Percentiles rank a stretch among this genome's conserved stretches.
phyloP scores from a whole-genome alignment of 2,329 filamentous ascomycete species.

The Hypoxylon sp. region DNA sequence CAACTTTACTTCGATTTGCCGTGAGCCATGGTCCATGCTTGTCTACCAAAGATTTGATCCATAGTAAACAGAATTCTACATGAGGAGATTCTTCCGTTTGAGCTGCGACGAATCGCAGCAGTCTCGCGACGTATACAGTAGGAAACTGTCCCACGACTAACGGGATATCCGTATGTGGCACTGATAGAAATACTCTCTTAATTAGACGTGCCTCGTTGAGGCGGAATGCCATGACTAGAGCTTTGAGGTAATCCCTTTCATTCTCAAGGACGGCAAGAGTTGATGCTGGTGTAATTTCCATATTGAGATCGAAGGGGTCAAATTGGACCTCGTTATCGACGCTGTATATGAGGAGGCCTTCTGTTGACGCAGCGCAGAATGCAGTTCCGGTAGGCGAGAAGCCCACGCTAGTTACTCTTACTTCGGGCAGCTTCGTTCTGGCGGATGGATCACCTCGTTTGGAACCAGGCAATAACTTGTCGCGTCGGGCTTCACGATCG shows the following conservation, averaged over 20 bases:
- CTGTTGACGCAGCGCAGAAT: conserved; percentile 95
- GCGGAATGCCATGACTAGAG: conserved; percentile 96
- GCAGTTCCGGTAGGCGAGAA: conserved; percentile 91
- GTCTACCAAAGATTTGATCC: conserved; percentile 87
- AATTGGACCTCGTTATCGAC: conserved; percentile 88
- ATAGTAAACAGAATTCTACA: conserved; percentile 93
- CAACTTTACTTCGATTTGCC: conserved; percentile 82
- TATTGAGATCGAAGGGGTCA: conserved; percentile 95
- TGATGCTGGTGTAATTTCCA: conserved; percentile 90
- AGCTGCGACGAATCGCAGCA: conserved; percentile 88
- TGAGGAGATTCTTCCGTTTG: conserved; percentile 93
- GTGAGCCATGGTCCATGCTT: conserved; percentile 89
- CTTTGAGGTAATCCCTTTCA: conserved; percentile 88
- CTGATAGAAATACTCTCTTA: conserved; percentile 86
- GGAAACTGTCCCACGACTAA: conserved; percentile 86
- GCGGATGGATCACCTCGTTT: conserved; percentile 89
- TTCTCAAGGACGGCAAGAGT: conserved; percentile 78
- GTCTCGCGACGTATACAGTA: conserved; percentile 84
- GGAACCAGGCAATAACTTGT: conserved; percentile 85
- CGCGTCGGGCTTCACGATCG: conserved; percentile 87
- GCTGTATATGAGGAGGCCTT: conserved; percentile 94
- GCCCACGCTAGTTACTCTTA: conserved; percentile 85
- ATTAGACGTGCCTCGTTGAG: conserved; percentile 89
- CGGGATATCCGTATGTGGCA: conserved; percentile 80
- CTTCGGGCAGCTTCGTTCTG: conserved; percentile 82